These are phyloP conservation scores for Circinella minor DNA, from an alignment of 371 early-diverging fungal genomes.

Conservation along the genomic window DNA sequence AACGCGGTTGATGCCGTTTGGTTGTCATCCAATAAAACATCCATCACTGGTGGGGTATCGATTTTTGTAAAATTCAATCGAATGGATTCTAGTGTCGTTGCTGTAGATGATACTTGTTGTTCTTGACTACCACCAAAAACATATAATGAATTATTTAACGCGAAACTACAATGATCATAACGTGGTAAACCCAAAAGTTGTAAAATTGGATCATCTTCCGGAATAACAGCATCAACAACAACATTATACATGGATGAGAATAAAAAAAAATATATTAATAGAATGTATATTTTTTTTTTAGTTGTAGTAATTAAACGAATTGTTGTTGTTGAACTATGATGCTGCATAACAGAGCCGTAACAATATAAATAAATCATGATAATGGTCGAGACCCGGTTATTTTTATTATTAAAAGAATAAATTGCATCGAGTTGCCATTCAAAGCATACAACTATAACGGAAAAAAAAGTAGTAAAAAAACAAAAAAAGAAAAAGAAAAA, in stretches of 20 bases:
- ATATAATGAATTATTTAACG: constrained; percentile 22
- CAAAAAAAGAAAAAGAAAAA: constrained; percentile 1
- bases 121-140: constrained; percentile 18
- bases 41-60: neutral
- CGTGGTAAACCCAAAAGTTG: constrained; percentile 22
- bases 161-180: constrained; percentile 19
- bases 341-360: constrained; percentile 3
- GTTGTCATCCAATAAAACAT: neutral
- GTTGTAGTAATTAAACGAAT: neutral
- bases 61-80: neutral
- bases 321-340: neutral
- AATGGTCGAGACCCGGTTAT: constrained; percentile 5
- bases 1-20: neutral
- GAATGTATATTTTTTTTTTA: neutral
- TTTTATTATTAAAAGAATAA: neutral
- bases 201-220: neutral
- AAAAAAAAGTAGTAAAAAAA: neutral
- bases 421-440: constrained; percentile 10
- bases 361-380: constrained; percentile 3
- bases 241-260: neutral
- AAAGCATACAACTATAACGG: neutral
- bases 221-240: neutral
- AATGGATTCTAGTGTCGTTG: neutral
- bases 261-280: neutral
- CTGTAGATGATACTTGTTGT: neutral